These are phyloP conservation scores for Urtica urens DNA, from an alignment of 306 rosid species.

Conservation along the genomic window DNA sequence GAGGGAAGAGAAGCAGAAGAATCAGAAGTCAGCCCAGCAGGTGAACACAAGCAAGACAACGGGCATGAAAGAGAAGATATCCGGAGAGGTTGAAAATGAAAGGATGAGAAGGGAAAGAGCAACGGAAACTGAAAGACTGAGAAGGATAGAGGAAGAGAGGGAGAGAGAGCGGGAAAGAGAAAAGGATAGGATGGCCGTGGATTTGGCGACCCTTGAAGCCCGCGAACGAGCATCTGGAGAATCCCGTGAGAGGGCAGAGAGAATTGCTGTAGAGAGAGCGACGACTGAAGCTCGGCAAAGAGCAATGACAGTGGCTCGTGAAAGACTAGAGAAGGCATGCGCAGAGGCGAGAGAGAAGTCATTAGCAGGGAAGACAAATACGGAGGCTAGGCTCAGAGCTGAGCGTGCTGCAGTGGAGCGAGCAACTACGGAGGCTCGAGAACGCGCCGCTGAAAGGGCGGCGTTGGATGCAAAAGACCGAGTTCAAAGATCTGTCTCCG, in stretches of 20 bases:
- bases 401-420: conserved; percentile 89
- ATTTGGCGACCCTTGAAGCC: conserved; percentile 62
- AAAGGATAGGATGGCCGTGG: conserved; percentile 82
- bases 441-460: conserved; percentile 76
- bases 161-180: conserved; percentile 96
- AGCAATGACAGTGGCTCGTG: conserved; percentile 74
- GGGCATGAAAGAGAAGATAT: conserved; percentile 36
- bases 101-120: conserved; percentile 48
- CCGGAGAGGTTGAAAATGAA: conserved; percentile 49
- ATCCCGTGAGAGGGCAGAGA: conserved; percentile 63
- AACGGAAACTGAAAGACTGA: conserved; percentile 51
- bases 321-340: conserved; percentile 89
- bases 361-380: conserved; percentile 45
- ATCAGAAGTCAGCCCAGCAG: conserved; percentile 27
- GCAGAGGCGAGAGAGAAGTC: conserved; percentile 89
- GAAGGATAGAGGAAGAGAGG: conserved; percentile 73
- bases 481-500: conserved; percentile 82
- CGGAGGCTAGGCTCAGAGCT: conserved; percentile 75
- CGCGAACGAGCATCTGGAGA: conserved; percentile 51
- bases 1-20: conserved; percentile 21
- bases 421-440: conserved; percentile 90
- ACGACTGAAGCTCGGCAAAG: conserved; percentile 82
- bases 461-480: conserved; percentile 52
- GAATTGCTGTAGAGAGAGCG: conserved; percentile 77
- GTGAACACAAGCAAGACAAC: conserved; percentile 28